phyloP scores from a whole-genome alignment of 441 rosid species.

The Bruguiera hainesii region DNA sequence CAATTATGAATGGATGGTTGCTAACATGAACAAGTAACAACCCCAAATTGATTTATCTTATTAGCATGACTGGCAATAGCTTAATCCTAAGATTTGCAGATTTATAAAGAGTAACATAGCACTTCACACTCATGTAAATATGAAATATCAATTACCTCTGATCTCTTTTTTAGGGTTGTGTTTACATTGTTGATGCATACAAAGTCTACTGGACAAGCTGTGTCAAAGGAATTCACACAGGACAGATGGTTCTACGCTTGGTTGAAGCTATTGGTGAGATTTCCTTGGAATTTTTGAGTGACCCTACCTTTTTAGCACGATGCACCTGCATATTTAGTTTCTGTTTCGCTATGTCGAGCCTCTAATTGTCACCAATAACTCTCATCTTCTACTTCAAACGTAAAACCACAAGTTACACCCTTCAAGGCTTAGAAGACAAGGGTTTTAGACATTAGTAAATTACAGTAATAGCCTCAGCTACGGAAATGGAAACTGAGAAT shows the following conservation, averaged over 20 bases:
- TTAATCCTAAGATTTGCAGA: slow-evolving; percentile 1
- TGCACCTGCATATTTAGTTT: no score
- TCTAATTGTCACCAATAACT: background rate
- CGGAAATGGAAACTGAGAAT: no score
- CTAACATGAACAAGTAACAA: background rate
- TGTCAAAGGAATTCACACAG: slow-evolving; percentile 70
- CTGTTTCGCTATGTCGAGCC: background rate
- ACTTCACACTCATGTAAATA: background rate
- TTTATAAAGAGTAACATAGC: background rate
- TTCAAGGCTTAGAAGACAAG: no score
- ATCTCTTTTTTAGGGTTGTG: slow-evolving; percentile 52
- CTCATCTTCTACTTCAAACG: no score
- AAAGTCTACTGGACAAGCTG: slow-evolving; percentile 81
- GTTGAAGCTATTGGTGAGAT: slow-evolving; percentile 90
- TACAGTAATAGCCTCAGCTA: no score
- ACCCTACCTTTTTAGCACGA: no score
- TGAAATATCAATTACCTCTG: background rate
- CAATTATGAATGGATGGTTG: no score
- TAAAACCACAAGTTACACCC: no score
- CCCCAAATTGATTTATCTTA: background rate
- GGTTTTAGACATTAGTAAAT: no score
- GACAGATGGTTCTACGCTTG: slow-evolving; percentile 79
- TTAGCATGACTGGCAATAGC: background rate
- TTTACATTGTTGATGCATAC: slow-evolving; percentile 75
- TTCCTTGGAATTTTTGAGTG: background rate